Conservation (phyloP, 2,329 filamentous ascomycete species). For the Penicillium sp. region DNA sequence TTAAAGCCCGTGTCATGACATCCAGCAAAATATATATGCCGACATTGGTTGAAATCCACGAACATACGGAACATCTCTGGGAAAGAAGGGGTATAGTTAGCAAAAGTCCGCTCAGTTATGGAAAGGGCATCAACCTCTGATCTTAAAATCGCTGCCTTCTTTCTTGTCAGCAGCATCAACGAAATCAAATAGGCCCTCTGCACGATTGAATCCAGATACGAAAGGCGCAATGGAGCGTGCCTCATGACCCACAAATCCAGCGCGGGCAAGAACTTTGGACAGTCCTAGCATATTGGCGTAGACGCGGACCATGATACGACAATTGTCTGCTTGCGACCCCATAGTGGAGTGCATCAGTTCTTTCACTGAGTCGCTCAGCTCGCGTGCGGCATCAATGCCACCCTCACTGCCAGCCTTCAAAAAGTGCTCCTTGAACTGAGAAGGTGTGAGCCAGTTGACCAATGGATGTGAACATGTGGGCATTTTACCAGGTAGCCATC, state of each 20-base stretch:
- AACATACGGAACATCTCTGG: conserved; percentile 47
- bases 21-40: conserved; percentile 62
- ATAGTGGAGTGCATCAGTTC: conserved; percentile 43
- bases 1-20: conserved; percentile 62
- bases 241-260: conserved; percentile 53
- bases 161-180: conserved; percentile 62
- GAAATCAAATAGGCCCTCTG: conserved; percentile 60
- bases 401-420: conserved; percentile 52
- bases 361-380: conserved; percentile 53
- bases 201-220: conserved; percentile 56
- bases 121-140: conserved; percentile 46
- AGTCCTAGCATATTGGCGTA: conserved; percentile 57
- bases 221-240: conserved; percentile 58
- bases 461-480: conserved; percentile 52
- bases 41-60: conserved; percentile 59
- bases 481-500: conserved; percentile 53
- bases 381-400: conserved; percentile 55
- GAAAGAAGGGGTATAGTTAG: conserved; percentile 2
- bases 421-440: conserved; percentile 63
- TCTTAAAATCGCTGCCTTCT: conserved; percentile 60
- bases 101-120: neutral
- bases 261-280: conserved; percentile 51
- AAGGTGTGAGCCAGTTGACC: conserved; percentile 30
- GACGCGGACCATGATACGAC: conserved; percentile 55
- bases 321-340: conserved; percentile 50